phyloP scores from a whole-genome alignment of 306 rosid genomes.

The Lathyrus oleraceus region DNA sequence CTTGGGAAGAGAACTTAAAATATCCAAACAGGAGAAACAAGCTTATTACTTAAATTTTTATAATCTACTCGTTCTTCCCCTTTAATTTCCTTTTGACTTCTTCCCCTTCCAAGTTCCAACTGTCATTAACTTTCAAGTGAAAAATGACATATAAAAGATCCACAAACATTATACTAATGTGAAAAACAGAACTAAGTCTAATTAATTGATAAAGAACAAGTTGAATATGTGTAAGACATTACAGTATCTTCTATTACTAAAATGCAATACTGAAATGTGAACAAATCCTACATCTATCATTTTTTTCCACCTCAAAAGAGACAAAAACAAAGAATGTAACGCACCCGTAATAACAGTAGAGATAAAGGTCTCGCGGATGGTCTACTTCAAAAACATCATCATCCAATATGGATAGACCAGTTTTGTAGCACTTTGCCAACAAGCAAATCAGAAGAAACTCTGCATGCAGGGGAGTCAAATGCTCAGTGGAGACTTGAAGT shows the following conservation, averaged over 20 bases:
- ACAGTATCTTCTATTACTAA: slow-evolving; percentile 3
- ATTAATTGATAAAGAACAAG: not conserved
- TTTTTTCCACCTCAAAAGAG: not conserved
- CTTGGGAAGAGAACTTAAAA: not conserved
- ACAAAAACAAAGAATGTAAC: slow-evolving; percentile 36
- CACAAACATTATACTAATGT: not conserved
- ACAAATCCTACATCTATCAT: not conserved
- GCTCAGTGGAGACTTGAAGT: slow-evolving; percentile 68
- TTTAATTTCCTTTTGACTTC: not conserved
- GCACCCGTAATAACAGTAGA: slow-evolving; percentile 93
- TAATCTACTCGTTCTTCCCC: slow-evolving; percentile 6
- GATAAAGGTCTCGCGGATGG: slow-evolving; percentile 89
- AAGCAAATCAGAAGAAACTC: slow-evolving; percentile 89
- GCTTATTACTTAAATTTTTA: not conserved
- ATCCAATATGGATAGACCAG: slow-evolving; percentile 72
- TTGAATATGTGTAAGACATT: not conserved
- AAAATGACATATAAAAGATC: slow-evolving; percentile 13
- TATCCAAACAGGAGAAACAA: slow-evolving; percentile 1
- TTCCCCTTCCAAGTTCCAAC: not conserved
- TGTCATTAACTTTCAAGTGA: not conserved
- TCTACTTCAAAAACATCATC: slow-evolving; percentile 78
- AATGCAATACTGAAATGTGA: slow-evolving; percentile 1
- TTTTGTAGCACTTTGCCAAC: slow-evolving; percentile 80
- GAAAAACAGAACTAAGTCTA: not conserved
- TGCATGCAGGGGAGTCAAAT: slow-evolving; percentile 77